These are phyloP conservation scores for Santalum album DNA, from an alignment of 164 flowering plant species.

Conservation along the genomic window DNA sequence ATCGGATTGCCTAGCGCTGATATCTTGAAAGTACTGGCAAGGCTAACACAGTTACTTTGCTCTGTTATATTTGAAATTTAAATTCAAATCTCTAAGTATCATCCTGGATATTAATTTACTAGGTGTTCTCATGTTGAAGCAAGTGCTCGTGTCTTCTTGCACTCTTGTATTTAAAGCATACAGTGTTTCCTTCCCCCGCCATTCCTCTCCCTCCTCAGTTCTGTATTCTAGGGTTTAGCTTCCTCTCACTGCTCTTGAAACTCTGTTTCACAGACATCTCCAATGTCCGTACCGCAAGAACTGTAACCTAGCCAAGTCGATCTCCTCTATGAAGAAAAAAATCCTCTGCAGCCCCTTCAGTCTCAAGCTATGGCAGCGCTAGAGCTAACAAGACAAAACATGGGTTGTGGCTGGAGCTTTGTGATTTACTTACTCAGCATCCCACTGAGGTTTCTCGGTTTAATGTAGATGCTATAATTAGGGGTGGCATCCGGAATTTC, in stretches of 20 bases:
- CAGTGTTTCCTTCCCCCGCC: no score
- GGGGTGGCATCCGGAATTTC: conserved; percentile 92
- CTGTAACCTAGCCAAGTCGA: conserved; percentile 66
- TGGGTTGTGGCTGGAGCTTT: conserved; percentile 77
- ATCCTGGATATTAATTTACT: no score
- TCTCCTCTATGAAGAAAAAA: conserved; percentile 76
- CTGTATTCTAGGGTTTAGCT: no score
- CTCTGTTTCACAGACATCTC: no score
- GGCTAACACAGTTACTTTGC: conserved; percentile 92
- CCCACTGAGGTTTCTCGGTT: conserved; percentile 72
- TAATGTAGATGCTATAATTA: conserved; percentile 87
- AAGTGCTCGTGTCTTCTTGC: no score
- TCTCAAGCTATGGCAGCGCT: conserved; percentile 87
- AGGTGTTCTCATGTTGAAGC: no score
- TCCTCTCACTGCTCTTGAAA: no score
- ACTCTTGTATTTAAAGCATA: no score
- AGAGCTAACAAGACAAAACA: conserved; percentile 95
- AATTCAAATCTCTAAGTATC: no score
- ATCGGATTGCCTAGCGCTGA: conserved; percentile 82
- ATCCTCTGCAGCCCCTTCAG: conserved; percentile 73
- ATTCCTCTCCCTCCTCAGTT: no score
- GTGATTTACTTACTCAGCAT: conserved; percentile 75
- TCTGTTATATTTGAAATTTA: no score
- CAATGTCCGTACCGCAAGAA: conserved; percentile 22
- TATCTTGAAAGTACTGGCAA: conserved; percentile 79